Conservation (phyloP, 495 filamentous ascomycete genomes). For the Lichenothelia convexa region DNA sequence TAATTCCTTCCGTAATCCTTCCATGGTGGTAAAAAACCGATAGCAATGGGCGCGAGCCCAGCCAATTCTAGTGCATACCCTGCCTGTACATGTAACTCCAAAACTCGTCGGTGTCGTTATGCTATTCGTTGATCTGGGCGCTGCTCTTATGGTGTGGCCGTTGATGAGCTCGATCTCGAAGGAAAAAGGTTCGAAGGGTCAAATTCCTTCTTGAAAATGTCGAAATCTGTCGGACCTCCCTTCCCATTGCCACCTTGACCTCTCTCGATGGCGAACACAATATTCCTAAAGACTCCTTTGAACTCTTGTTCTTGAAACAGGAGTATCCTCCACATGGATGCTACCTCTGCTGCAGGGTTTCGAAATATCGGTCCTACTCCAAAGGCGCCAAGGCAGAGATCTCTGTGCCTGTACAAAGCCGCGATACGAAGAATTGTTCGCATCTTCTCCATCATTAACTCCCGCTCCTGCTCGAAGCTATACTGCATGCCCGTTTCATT, state of each 20-base stretch:
- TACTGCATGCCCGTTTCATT: slow-evolving; percentile 45
- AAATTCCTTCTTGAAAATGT: slow-evolving; percentile 24
- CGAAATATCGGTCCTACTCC: slow-evolving; percentile 49
- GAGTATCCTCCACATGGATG: slow-evolving; percentile 46
- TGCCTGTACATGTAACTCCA: too few species aligned
- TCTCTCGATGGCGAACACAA: slow-evolving; percentile 51
- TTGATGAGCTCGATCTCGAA: neutral
- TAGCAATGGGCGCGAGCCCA: too few species aligned
- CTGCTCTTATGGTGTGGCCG: too few species aligned
- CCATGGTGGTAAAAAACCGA: too few species aligned
- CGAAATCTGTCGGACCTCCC: slow-evolving; percentile 18
- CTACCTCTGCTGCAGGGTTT: slow-evolving; percentile 49
- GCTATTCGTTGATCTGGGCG: too few species aligned
- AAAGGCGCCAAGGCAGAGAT: slow-evolving; percentile 51
- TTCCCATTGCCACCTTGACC: slow-evolving; percentile 8
- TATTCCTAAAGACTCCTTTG: slow-evolving; percentile 43
- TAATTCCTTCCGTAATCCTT: too few species aligned
- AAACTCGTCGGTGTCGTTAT: too few species aligned
- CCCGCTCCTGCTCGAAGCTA: slow-evolving; percentile 46
- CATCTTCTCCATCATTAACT: slow-evolving; percentile 54
- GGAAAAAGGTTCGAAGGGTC: slow-evolving; percentile 21
- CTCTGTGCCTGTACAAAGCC: slow-evolving; percentile 34
- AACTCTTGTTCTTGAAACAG: slow-evolving; percentile 48
- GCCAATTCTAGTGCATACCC: too few species aligned
- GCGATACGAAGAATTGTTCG: slow-evolving; percentile 49